These are phyloP conservation scores for Physcomitrium patens DNA, from an alignment of 225 moss, liverwort and hornwort genomes.

Conservation along the genomic window DNA sequence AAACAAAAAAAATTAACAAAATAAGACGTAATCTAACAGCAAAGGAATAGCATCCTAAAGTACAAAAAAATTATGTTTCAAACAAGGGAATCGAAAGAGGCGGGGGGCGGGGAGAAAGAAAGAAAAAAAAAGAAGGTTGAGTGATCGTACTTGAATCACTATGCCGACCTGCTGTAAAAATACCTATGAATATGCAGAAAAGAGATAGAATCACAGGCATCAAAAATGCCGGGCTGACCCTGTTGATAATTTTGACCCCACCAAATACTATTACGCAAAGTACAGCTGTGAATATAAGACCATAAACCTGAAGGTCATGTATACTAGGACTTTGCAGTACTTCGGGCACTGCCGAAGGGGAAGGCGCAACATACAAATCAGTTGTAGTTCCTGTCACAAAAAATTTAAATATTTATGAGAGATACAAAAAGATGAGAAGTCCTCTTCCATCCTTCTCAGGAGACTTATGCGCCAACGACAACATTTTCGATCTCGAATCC, in stretches of 20 bases:
- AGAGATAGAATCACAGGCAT: slow-evolving; percentile 87
- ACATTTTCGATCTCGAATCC: slow-evolving; percentile 15
- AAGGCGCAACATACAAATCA: slow-evolving; percentile 70
- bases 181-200: slow-evolving; percentile 88
- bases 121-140: neutral
- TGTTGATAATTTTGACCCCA: slow-evolving; percentile 90
- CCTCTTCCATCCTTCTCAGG: neutral
- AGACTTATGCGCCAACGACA: neutral
- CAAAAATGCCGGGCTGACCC: slow-evolving; percentile 87
- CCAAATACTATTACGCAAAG: too few relatives aligned
- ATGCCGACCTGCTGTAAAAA: slow-evolving; percentile 79
- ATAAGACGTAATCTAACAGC: too few relatives aligned
- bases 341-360: slow-evolving; percentile 73
- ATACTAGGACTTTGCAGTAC: slow-evolving; percentile 73
- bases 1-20: too few relatives aligned
- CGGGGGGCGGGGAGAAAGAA: neutral
- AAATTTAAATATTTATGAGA: slow-evolving; percentile 19
- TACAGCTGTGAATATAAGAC: too few relatives aligned
- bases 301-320: too few relatives aligned
- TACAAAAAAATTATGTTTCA: slow-evolving; percentile 9
- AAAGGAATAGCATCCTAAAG: neutral
- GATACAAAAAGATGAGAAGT: neutral
- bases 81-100: slow-evolving; percentile 25
- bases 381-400: slow-evolving; percentile 67
- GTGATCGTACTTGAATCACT: slow-evolving; percentile 60